Conservation (phyloP, 306 rosid genomes). For the Cicer yamashitae region DNA sequence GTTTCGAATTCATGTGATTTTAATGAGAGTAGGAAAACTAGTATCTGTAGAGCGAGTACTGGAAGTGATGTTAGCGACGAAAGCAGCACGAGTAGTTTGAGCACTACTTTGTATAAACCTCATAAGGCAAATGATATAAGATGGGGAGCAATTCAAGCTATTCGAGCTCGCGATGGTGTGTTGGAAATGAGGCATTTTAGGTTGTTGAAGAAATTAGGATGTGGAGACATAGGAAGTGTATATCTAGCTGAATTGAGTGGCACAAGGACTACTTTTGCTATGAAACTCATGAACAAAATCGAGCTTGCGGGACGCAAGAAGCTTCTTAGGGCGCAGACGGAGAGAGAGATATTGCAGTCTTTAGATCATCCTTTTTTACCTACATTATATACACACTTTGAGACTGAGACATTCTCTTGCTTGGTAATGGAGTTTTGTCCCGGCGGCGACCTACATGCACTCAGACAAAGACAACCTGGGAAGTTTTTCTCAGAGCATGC, state of each 20-base stretch:
- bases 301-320: slow-evolving; percentile 81
- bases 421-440: slow-evolving; percentile 97
- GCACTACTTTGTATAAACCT: slow-evolving; percentile 78
- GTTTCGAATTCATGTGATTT: slow-evolving; percentile 61
- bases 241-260: slow-evolving; percentile 81
- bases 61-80: slow-evolving; percentile 88
- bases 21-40: slow-evolving; percentile 77
- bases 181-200: slow-evolving; percentile 83
- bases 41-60: slow-evolving; percentile 83
- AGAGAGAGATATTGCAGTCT: slow-evolving; percentile 91
- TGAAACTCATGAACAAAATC: slow-evolving; percentile 91
- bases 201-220: slow-evolving; percentile 74
- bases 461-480: slow-evolving; percentile 89
- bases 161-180: slow-evolving; percentile 67
- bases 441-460: slow-evolving; percentile 90
- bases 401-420: slow-evolving; percentile 80
- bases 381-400: slow-evolving; percentile 84
- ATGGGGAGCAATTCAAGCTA: slow-evolving; percentile 93
- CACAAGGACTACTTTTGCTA: slow-evolving; percentile 85
- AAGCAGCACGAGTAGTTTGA: slow-evolving; percentile 80
- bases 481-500: slow-evolving; percentile 90
- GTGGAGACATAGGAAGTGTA: slow-evolving; percentile 94
- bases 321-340: slow-evolving; percentile 91
- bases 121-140: slow-evolving; percentile 85
- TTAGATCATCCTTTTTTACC: slow-evolving; percentile 97